Evolutionary conservation across 2,329 filamentous ascomycete genomes (phyloP), one percentile per base, ranked within the genome.

Genomic region (Ophiocordyceps polyrhachis-furcata): DNA sequence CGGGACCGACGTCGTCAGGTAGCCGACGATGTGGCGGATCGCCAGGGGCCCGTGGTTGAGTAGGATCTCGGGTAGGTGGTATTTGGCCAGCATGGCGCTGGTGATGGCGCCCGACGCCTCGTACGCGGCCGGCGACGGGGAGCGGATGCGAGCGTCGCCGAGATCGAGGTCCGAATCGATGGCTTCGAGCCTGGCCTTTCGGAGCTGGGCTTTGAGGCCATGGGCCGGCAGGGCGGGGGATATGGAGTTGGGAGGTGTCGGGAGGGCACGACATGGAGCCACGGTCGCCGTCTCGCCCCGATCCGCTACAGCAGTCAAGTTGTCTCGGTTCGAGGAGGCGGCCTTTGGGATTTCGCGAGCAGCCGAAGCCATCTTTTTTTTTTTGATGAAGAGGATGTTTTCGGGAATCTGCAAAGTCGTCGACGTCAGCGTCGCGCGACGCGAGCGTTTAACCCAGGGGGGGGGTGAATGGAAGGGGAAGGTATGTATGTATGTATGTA

Each of bases 1-100:
- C 23, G 91, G 89, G 12, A 98, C 85, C 14, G 84, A 85, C 43
- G 88, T 88, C 35, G 87, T 94, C 56, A 98, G 71, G 63, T 93
- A 89, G 51, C 85, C 85, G 76, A 93, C 94, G 58, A 98, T 81
- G 64, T 95, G 83, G 55, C 89, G 83, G 61, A 98, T 95, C 44
- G 91, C 87, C 62, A 94, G 67, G 43, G 91, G 88, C 21, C 89
- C 91, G 58, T 95, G 83, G 58, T 80, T 79, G 49, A 95, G 72
- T 57, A 98, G 72, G 61, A 96, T 93, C 54, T 84, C 83, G 2
- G 89, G 88, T 48, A 98, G 74, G 60, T 96, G 83, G 60, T 89
- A 77, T 63, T 83, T 91, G 55, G 89, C 86, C 52, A 98, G 73
- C 69, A 95, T 77, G 56, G 71, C 67, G 38, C 87, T 79, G 42